Evolutionary conservation across 495 filamentous ascomycete genomes (phyloP).

Genomic region (Emericellopsis terricola): DNA sequence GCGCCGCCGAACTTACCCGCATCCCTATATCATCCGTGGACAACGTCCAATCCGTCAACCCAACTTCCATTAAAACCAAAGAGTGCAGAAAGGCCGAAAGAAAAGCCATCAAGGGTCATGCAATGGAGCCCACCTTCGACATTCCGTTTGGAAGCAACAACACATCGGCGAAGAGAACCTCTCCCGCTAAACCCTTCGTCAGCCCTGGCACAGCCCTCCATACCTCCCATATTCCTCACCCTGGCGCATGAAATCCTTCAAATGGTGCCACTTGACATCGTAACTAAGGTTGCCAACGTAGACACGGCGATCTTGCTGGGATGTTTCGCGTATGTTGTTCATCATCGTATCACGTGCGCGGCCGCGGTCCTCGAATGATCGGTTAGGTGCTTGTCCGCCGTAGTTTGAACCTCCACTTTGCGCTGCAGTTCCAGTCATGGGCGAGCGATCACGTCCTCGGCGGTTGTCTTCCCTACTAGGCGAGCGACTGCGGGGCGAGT

Average conservation of each 20-base stretch:
- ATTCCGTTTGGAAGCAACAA: constrained; percentile 99
- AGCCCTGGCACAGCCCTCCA: constrained; percentile 2
- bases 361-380: constrained; percentile 68
- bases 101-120: constrained; percentile 72
- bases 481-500: constrained; percentile 84
- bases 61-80: constrained; percentile 78
- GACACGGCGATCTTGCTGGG: constrained; percentile 96
- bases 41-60: constrained; percentile 98
- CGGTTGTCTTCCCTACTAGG: constrained; percentile 82
- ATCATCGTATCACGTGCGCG: constrained; percentile 89
- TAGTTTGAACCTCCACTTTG: constrained; percentile 38
- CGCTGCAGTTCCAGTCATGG: constrained; percentile 60
- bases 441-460: constrained; percentile 61
- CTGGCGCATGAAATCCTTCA: constrained; percentile 99
- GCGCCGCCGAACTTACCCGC: constrained; percentile 91
- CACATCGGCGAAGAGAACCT: constrained; percentile 98
- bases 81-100: constrained; percentile 46
- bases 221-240: constrained; percentile 39
- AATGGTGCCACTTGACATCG: constrained; percentile 99
- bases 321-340: constrained; percentile 78
- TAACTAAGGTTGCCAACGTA: constrained; percentile 98
- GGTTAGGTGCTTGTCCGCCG: constrained; percentile 42
- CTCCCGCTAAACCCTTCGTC: constrained; percentile 51
- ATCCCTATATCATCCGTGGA: constrained; percentile 92
- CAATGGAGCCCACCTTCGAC: constrained; percentile 99